Evolutionary conservation across 2,329 filamentous ascomycete species (phyloP).

Genomic region (Xylariaceae sp.): DNA sequence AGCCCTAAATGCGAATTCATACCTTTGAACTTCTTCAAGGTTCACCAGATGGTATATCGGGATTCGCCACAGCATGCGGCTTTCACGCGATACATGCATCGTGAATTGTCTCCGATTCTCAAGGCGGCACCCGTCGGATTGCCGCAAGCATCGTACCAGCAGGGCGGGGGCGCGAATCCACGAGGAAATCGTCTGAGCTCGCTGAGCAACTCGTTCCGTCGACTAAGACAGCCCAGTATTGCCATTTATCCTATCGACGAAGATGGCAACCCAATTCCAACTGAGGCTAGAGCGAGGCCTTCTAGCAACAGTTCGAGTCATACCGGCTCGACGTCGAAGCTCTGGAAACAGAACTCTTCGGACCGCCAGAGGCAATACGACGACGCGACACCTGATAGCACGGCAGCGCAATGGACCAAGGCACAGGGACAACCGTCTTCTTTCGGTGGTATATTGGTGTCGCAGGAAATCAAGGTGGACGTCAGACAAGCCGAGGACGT

Average conservation of each 20-base stretch:
- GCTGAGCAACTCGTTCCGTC: slow-evolving; percentile 6
- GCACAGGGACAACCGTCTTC: slow-evolving; percentile 18
- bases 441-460: slow-evolving; percentile 63
- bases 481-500: slow-evolving; percentile 38
- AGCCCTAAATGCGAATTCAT: slow-evolving; percentile 59
- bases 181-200: slow-evolving; percentile 10
- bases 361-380: slow-evolving; percentile 4
- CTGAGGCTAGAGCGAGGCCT: slow-evolving; percentile 28
- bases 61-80: slow-evolving; percentile 57
- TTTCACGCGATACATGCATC: slow-evolving; percentile 63
- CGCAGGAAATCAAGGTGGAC: slow-evolving; percentile 63
- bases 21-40: slow-evolving; percentile 66
- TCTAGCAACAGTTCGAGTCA: slow-evolving; percentile 32
- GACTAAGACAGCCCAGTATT: slow-evolving; percentile 7
- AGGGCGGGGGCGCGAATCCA: slow-evolving; percentile 2
- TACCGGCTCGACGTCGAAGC: slow-evolving; percentile 39
- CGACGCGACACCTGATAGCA: slow-evolving; percentile 17
- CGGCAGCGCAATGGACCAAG: slow-evolving; percentile 16
- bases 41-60: slow-evolving; percentile 64
- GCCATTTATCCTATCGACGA: slow-evolving; percentile 31
- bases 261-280: slow-evolving; percentile 36
- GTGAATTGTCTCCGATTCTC: slow-evolving; percentile 59
- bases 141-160: slow-evolving; percentile 19
- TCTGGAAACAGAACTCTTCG: slow-evolving; percentile 29
- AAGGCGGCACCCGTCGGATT: slow-evolving; percentile 35